These are phyloP conservation scores for Phaeophleospora eucalypticola DNA, from an alignment of 2,329 filamentous ascomycete genomes.

Conservation along the genomic window DNA sequence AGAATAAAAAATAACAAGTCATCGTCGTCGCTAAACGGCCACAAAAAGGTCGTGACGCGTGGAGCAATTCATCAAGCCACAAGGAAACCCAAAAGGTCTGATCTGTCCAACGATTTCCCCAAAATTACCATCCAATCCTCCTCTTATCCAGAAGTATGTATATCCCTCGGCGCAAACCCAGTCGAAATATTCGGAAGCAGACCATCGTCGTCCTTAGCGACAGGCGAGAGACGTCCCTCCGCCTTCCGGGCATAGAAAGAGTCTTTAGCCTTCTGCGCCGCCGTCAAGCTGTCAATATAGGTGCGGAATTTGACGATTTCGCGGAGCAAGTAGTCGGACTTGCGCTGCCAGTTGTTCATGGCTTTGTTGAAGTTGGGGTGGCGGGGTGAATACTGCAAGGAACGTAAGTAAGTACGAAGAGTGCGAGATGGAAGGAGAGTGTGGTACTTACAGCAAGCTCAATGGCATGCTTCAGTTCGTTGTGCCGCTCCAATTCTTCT, in stretches of 20 bases:
- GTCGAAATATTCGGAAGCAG: constrained; percentile 10
- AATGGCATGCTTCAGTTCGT: constrained; percentile 82
- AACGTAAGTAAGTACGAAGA: constrained; percentile 7
- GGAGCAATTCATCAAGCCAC: too few relatives aligned
- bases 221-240: constrained; percentile 17
- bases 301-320: constrained; percentile 97
- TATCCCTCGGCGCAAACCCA: constrained; percentile 13
- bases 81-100: too few relatives aligned
- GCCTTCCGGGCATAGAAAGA: constrained; percentile 51
- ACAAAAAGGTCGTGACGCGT: too few relatives aligned
- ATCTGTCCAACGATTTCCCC: too few relatives aligned
- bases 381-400: constrained; percentile 67
- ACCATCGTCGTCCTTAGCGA: constrained; percentile 16
- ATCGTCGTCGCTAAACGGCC: too few relatives aligned
- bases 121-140: too few relatives aligned
- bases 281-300: constrained; percentile 80
- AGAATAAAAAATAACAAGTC: too few relatives aligned
- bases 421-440: not conserved
- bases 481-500: constrained; percentile 78
- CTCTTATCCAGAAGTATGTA: constrained; percentile 22
- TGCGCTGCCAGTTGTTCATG: constrained; percentile 96
- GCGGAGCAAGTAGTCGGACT: constrained; percentile 82
- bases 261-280: constrained; percentile 64
- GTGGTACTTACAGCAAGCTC: constrained; percentile 63
- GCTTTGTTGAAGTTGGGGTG: constrained; percentile 76